Conservation (phyloP, 352 stramenopile species). For the Phytophthora aleatoria region DNA sequence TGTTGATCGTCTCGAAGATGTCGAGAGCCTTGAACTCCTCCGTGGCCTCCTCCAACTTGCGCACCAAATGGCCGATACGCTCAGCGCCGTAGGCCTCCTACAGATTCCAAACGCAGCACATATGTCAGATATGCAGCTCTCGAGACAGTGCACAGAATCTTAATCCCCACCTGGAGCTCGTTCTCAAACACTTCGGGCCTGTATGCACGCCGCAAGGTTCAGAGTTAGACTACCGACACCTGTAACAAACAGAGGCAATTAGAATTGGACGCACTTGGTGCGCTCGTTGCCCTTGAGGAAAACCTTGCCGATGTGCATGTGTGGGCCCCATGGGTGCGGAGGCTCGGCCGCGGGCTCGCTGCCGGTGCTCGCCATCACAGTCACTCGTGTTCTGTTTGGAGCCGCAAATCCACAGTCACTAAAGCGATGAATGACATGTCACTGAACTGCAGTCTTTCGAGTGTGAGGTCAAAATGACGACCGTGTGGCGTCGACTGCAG, state of each 20-base stretch:
- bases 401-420: constrained; percentile 21
- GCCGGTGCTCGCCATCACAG: constrained; percentile 32
- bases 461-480: constrained; percentile 47
- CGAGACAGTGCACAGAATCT: not conserved
- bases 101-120: constrained; percentile 1
- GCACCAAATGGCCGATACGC: constrained; percentile 69
- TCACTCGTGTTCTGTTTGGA: constrained; percentile 2
- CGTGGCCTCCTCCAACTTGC: constrained; percentile 61
- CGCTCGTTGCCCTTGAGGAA: constrained; percentile 89
- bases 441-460: constrained; percentile 7
- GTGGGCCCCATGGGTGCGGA: constrained; percentile 74
- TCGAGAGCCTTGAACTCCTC: constrained; percentile 76
- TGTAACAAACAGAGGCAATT: not conserved
- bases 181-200: constrained; percentile 88
- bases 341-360: constrained; percentile 31
- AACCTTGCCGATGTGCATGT: constrained; percentile 86
- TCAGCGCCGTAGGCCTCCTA: constrained; percentile 68
- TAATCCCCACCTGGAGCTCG: constrained; percentile 65
- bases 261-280: constrained; percentile 62
- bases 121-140: constrained; percentile 3
- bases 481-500: constrained; percentile 74
- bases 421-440: constrained; percentile 5
- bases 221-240: constrained; percentile 7
- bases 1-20: constrained; percentile 86
- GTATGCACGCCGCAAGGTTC: constrained; percentile 11